Evolutionary conservation across 176 grass and related monocot species (phyloP), one percentile per base, ranked within the genome.

Genomic region (Oryza glaberrima): DNA sequence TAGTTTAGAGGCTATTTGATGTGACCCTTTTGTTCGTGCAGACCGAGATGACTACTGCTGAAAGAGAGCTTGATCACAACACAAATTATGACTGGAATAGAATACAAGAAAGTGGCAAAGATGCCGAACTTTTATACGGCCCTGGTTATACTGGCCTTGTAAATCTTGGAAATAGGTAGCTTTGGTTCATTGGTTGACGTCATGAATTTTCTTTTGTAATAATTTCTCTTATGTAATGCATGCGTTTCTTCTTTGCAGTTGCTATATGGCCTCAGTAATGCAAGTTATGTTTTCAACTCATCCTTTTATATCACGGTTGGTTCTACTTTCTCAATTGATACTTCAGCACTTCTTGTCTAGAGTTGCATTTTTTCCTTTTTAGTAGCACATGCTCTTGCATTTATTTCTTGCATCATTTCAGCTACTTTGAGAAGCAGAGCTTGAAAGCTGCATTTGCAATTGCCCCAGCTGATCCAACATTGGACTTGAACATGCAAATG

Each of bases 41-140:
- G 96, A 99, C 96, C 71, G 96, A 99, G 77, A 99, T 99, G 96
- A 99, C 96, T 80, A 99, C 96, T 61, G 96, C 96, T 36, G 96
- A 99, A 84, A 99, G 96, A 90, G 96, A 99, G 85, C 91, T 99
- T 88, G 96, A 99, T 77, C 79, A 87, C 60, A 99, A 99, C 80
- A 95, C 92, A 54, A 99, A 94, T 92, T 99, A 87, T 94, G 96
- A 99, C 66, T 99, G 96, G 96, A 99, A 96, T 72, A 92, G 96
- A 88, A 89, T 99, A 78, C 96, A 99, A 86, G 96, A 99, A 92
- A 96, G 89, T 80, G 93, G 93, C 51, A 91, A 96, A 82, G 90
- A 96, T 67, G 88, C 87, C 4, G 84, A 96, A 83, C 93, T 75
- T 82, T 72, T 99, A 60, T 99, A 94, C 25, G 96, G 96, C 84